Evolutionary conservation across 345 rosid genomes (phyloP), one percentile per base, ranked within the genome.

Genomic region (Gossypium arboreum): DNA sequence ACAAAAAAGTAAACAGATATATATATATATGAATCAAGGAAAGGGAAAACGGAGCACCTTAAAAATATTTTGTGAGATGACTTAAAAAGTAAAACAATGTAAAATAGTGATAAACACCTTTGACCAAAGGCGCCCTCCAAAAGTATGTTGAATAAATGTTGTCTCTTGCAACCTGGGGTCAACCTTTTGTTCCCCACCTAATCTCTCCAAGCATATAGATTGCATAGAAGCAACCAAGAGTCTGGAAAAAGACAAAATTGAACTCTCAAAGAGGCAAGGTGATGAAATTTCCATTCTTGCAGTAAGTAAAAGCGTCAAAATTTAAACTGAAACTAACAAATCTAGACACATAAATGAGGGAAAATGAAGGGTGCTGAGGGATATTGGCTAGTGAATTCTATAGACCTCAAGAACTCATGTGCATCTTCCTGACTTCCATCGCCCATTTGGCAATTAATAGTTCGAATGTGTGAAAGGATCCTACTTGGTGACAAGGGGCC

Each of bases 361-460:
- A 41, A 27, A 54, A 45, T 3, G 41, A 73, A 29, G 44, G 73
- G 58, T 48, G 41, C 2, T 0, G 16, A 24, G 60, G 25, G 11
- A 9, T 27, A 9, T 63, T 39, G 56, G 64, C 74, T 56, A 64
- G 74, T 47, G 75, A 77, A 73, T 68, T 61, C 69, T 34, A 47
- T 76, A 51, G 73, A 92, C 97, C 97, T 92, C 86, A 90, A 80
- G 84, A 90, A 92, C 71, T 92, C 97, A 77, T 92, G 97, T 29
- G 97, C 97, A 84, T 92, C 97, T 87, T 92, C 94, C 80, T 90
- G 97, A 80, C 91, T 92, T 73, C 94, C 94, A 80, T 88, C 87
- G 55, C 97, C 93, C 81, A 88, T 90, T 75, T 88, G 94, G 73
- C 88, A 82, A 81, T 85, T 92, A 71, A 82, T 84, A 81, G 84